Conservation (phyloP, 345 rosid genomes). For the Punica granatum region DNA sequence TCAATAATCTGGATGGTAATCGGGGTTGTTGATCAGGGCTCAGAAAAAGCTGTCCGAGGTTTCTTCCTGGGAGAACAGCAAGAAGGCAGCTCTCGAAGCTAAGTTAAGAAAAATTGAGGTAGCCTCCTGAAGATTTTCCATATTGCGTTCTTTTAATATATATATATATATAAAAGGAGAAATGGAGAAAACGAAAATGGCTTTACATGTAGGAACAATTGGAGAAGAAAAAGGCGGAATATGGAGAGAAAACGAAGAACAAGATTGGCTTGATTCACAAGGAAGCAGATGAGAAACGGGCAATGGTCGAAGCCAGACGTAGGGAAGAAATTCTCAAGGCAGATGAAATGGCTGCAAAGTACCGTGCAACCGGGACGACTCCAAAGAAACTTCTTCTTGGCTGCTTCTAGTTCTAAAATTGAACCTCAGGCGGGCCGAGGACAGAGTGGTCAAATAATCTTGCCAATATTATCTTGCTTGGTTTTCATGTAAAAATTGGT, state of each 20-base stretch:
- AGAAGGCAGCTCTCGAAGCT: conserved; percentile 73
- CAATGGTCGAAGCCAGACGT: conserved; percentile 65
- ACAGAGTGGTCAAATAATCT: neutral
- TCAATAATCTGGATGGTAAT: neutral
- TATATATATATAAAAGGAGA: neutral
- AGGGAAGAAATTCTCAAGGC: conserved; percentile 78
- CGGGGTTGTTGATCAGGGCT: conserved; percentile 41
- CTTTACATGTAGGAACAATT: conserved; percentile 49
- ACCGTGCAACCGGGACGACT: conserved; percentile 64
- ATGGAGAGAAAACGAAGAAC: conserved; percentile 81
- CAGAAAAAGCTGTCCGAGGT: conserved; percentile 66
- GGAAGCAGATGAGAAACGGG: conserved; percentile 80
- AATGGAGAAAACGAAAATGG: neutral
- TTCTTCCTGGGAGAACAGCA: conserved; percentile 80
- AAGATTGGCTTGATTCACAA: conserved; percentile 59
- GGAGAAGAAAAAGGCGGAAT: conserved; percentile 77
- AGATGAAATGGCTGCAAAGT: conserved; percentile 84
- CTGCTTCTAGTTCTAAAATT: conserved; percentile 50
- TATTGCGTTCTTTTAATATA: neutral
- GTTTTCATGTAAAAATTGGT: neutral
- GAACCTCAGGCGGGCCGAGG: neutral
- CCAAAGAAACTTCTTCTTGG: conserved; percentile 70
- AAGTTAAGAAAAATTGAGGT: conserved; percentile 74
- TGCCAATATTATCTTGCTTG: neutral
- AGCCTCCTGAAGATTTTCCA: neutral